Conservation (phyloP, 2,329 filamentous ascomycete species). For the Exophiala spinifera region DNA sequence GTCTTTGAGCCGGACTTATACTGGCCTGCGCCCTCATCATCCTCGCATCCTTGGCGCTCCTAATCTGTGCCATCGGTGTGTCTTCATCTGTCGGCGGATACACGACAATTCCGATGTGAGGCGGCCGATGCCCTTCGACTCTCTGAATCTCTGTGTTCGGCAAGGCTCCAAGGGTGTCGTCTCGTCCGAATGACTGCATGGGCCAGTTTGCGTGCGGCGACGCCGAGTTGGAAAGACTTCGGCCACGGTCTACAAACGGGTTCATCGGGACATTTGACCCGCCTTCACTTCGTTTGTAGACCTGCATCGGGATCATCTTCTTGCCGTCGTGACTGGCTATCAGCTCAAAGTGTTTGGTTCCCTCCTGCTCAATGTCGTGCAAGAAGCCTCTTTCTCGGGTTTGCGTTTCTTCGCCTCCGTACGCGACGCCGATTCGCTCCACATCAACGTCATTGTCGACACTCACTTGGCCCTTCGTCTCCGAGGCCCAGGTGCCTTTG, state of each 20-base stretch:
- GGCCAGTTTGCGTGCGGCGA: slow-evolving; percentile 6
- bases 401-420: slow-evolving; percentile 1
- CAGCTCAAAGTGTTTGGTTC: slow-evolving; percentile 81
- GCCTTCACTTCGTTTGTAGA: slow-evolving; percentile 11
- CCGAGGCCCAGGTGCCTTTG: slow-evolving; percentile 1
- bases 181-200: background rate
- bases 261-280: background rate
- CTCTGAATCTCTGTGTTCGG: background rate
- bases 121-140: slow-evolving; percentile 1
- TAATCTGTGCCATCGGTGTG: background rate
- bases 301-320: slow-evolving; percentile 24
- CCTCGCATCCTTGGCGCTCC: background rate
- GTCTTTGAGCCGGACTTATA: background rate
- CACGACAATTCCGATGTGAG: slow-evolving; percentile 7
- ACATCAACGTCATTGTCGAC: background rate
- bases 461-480: slow-evolving; percentile 1
- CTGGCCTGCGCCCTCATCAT: background rate
- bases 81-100: background rate
- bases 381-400: slow-evolving; percentile 11
- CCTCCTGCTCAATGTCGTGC: slow-evolving; percentile 47
- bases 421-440: slow-evolving; percentile 4
- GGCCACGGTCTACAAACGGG: background rate
- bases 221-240: background rate
- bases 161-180: background rate
- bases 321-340: slow-evolving; percentile 20